Conservation (phyloP, 176 grass and related monocot species). For the Zoysia japonica region DNA sequence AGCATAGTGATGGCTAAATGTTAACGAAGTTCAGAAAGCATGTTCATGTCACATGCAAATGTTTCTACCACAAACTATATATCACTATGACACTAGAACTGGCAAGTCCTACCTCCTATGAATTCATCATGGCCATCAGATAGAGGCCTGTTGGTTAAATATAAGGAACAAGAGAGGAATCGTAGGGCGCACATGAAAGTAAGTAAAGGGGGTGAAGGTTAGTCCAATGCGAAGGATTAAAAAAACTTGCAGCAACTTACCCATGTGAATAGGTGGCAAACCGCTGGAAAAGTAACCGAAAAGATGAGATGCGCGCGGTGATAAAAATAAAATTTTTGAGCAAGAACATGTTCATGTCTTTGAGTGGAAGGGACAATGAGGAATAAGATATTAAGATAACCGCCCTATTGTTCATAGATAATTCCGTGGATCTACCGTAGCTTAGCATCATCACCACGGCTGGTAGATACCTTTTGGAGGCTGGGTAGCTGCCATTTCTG, state of each 20-base stretch:
- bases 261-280: constrained; percentile 55
- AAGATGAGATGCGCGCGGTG: constrained; percentile 47
- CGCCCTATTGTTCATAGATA: constrained; percentile 16
- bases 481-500: constrained; percentile 27
- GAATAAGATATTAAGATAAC: constrained; percentile 56
- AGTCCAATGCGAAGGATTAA: constrained; percentile 37
- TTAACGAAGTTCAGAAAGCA: constrained; percentile 26
- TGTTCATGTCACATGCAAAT: constrained; percentile 45
- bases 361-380: constrained; percentile 82
- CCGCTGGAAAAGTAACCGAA: constrained; percentile 57
- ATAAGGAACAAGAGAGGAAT: constrained; percentile 43
- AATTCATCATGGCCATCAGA: constrained; percentile 45
- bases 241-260: constrained; percentile 48
- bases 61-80: background rate
- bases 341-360: constrained; percentile 79
- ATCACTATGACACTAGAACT: constrained; percentile 28
- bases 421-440: constrained; percentile 34
- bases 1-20: background rate
- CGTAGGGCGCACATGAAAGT: constrained; percentile 55
- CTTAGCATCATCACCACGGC: constrained; percentile 37
- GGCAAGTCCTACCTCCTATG: constrained; percentile 39
- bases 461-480: constrained; percentile 29
- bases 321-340: constrained; percentile 33
- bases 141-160: constrained; percentile 42
- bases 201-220: constrained; percentile 56